These are phyloP conservation scores for Monosporozyma aerobia DNA, from an alignment of 805 yeast genomes.

Conservation along the genomic window DNA sequence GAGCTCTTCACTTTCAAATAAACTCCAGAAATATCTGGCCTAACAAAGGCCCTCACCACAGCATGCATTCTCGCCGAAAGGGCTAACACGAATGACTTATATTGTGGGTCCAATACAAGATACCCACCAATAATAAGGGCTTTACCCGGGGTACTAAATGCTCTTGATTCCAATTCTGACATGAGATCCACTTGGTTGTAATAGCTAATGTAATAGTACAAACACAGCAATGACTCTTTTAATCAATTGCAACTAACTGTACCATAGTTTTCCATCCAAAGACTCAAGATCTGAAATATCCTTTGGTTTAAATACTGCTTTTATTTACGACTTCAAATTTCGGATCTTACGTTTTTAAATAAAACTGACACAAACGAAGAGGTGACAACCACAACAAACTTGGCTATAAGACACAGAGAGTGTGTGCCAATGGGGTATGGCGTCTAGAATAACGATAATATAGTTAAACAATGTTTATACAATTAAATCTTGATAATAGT, in stretches of 20 bases:
- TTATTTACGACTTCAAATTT: not conserved
- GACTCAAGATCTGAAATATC: not conserved
- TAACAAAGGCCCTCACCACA: conserved; percentile 28
- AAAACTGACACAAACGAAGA: not conserved
- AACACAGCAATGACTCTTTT: too few relatives aligned
- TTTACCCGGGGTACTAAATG: conserved; percentile 91
- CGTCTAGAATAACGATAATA: too few relatives aligned
- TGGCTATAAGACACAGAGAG: not conserved
- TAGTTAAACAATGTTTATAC: too few relatives aligned
- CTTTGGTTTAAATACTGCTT: not conserved
- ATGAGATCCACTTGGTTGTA: not conserved
- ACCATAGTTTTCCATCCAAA: too few relatives aligned
- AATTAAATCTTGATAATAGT: not conserved
- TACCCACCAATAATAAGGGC: conserved; percentile 94
- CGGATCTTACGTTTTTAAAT: not conserved
- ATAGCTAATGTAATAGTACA: too few relatives aligned
- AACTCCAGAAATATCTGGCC: conserved; percentile 9
- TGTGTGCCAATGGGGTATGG: too few relatives aligned
- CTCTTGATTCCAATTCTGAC: conserved; percentile 23
- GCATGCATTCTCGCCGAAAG: conserved; percentile 87
- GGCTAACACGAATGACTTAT: conserved; percentile 74
- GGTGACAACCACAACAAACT: not conserved
- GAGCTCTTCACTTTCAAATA: conserved; percentile 53
- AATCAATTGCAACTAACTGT: not conserved
- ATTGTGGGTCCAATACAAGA: conserved; percentile 71